A percentile compares a stretch with the other conserved stretches of the same genome.
Conservation (phyloP, 441 rosid genomes). For the Pelargonium exstipulatum region DNA sequence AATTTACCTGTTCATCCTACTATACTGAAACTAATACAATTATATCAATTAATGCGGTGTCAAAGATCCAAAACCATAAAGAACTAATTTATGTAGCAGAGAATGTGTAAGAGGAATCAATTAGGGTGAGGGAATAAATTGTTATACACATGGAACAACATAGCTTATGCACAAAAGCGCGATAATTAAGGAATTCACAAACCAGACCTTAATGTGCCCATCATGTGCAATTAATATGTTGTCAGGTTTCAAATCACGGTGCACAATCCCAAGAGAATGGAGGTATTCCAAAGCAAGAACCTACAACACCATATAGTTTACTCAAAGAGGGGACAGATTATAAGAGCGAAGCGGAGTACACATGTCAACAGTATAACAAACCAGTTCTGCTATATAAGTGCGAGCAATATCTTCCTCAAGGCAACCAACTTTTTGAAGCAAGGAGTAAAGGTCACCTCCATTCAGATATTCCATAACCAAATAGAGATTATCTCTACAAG, state of each 20-base stretch:
- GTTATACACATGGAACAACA: conserved; percentile 4
- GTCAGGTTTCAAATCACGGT: conserved; percentile 87
- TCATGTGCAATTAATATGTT: conserved; percentile 76
- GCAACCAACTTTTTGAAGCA: conserved; percentile 77
- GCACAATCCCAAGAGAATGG: conserved; percentile 71
- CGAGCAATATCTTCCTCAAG: conserved; percentile 80
- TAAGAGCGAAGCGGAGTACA: conserved; percentile 17
- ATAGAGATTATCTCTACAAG: conserved; percentile 83
- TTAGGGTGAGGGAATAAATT: not conserved
- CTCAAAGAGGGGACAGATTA: conserved; percentile 6
- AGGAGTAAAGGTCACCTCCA: conserved; percentile 78
- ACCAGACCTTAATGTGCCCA: conserved; percentile 83
- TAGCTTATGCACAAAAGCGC: not conserved
- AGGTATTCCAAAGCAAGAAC: conserved; percentile 90
- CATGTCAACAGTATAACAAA: conserved; percentile 31
- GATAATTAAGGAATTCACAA: conserved; percentile 19
- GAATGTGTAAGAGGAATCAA: not conserved
- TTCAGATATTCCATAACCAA: conserved; percentile 90
- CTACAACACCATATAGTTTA: conserved; percentile 35
- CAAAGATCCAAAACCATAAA: not conserved
- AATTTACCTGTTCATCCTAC: conserved; percentile 6
- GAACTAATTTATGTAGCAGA: not conserved
- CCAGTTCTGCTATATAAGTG: conserved; percentile 80
- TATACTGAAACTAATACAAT: not conserved
- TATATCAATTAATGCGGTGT: not conserved